Evolutionary conservation across 2,329 filamentous ascomycete genomes (phyloP), one percentile per base, ranked within the genome.

Genomic region (Aspergillus pseudoviridinutans): DNA sequence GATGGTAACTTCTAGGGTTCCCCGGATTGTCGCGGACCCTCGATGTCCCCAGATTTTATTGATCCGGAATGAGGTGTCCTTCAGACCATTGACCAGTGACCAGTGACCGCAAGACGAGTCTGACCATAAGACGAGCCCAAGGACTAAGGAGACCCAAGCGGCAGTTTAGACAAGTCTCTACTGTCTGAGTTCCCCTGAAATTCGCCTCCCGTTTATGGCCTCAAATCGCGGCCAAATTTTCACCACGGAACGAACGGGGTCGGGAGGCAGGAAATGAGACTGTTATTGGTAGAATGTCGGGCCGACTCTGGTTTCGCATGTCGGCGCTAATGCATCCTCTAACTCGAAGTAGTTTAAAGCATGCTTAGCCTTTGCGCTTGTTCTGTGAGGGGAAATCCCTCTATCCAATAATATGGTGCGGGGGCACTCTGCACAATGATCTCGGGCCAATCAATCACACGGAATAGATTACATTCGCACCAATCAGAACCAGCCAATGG

Each of bases 261-360:
- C 41, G 53, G 51, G 53, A 46, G 42, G 20, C 7, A 4, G n/a
- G 8, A 6, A 14, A 24, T 10, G n/a, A 22, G 20, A 1, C 24
- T 17, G 9, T 41, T 2, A 47, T 55, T 46, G 53, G 53, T 6
- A 9, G 20, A 7, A 55, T 47, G 49, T 51, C 53, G 53, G 53
- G 25, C 53, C 53, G 53, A 25, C 10, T 22, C 20, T 20, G 20
- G 42, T 9, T 3, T 46, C 4, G 20, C 5, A 5, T 9, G 2
- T 2, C 12, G 8, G 17, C 42, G 20, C 42, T 24, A 24, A 24
- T 46, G n/a, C 20, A 20, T 2, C 2, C 1, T 17, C 32, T 38
- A 38, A 17, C 32, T 5, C 1, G 1, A 7, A 17, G 3, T 38
- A 7, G 32, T 14, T 9, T 46, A 12, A 24, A 4, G 20, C 8